A percentile compares a stretch with the other conserved stretches of the same genome.
Conservation (phyloP, 176 grass and related monocot genomes). For the Rhynchospora tenuis region DNA sequence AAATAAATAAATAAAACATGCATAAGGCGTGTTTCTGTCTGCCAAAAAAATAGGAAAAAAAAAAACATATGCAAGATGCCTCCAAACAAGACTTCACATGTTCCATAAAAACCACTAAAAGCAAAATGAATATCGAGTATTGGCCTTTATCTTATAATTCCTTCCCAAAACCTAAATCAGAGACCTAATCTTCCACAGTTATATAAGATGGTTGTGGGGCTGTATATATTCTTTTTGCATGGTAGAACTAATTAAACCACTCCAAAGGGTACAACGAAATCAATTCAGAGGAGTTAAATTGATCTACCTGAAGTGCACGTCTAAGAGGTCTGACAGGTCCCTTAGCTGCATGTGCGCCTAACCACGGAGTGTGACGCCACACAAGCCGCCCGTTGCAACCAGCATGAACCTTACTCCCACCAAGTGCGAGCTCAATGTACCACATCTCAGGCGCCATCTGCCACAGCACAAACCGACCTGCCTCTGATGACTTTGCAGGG, state of each 20-base stretch:
- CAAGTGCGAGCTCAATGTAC: conserved; percentile 81
- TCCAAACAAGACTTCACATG: neutral
- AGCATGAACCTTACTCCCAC: conserved; percentile 78
- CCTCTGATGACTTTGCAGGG: conserved; percentile 32
- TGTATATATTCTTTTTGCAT: neutral
- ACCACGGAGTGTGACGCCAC: conserved; percentile 86
- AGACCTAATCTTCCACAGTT: neutral
- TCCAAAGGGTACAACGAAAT: neutral
- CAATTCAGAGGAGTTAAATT: neutral
- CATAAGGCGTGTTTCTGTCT: neutral
- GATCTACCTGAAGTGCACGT: conserved; percentile 57
- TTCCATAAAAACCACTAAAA: neutral
- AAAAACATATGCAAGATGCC: neutral
- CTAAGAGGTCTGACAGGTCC: conserved; percentile 80
- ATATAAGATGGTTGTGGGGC: neutral
- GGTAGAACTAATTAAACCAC: neutral
- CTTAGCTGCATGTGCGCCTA: conserved; percentile 69
- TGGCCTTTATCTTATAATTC: neutral
- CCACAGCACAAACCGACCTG: conserved; percentile 84
- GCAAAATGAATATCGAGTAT: neutral
- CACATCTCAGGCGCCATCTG: conserved; percentile 91
- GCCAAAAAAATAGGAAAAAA: neutral
- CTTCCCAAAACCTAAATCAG: neutral
- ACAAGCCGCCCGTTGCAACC: conserved; percentile 75
- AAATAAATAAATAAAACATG: neutral